Evolutionary conservation across 2,329 filamentous ascomycete genomes (phyloP), one percentile per base, ranked within the genome.

Genomic region (Lachnellula subtilissima): DNA sequence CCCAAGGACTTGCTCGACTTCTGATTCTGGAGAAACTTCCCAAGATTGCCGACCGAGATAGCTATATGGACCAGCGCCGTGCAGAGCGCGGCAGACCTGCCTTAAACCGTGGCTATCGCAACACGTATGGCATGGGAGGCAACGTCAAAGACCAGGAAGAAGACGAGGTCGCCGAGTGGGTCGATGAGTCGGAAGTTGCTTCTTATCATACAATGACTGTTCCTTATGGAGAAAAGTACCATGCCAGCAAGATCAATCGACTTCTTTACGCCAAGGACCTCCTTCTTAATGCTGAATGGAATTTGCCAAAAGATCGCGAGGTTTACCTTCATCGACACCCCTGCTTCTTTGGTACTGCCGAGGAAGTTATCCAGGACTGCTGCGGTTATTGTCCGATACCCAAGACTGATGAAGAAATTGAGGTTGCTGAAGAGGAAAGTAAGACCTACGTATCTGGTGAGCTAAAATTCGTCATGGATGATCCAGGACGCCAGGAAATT

Each of bases 261-360:
- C 76, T 95, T 0, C 82, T 91, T 46, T 95, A 90, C 67, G 89
- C 87, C 2, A 87, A 89, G 61, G 91, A 96, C 68, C 71, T 95
- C 17, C 77, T 95, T 7, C 80, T 95, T 17, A 94, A 95, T 64
- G 88, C 88, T 0, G 89, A 95, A 67, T 95, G 91, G 90, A 95
- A 94, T 64, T 84, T 87, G 60, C 77, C 81, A 1, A 84, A 89
- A 58, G 85, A 91, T 43, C 82, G 90, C n/a, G 76, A 85, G 25
- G 86, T 92, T 1, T 83, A 89, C 59, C 76, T 95, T 5, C 91
- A 96, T 72, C 83, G 91, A 2, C 91, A 95, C 65, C 90, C 91
- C 3, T 89, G 88, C 12, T 95, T 95, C 70, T 93, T 95, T 65
- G 90, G 91, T 0, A 80, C 83, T 32, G 83, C 87, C 5, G 76